Percentiles rank a stretch among this genome's conserved stretches.
These are phyloP conservation scores for Phyllosticta citriasiana DNA, from an alignment of 2,329 filamentous ascomycete genomes.

Conservation along the genomic window DNA sequence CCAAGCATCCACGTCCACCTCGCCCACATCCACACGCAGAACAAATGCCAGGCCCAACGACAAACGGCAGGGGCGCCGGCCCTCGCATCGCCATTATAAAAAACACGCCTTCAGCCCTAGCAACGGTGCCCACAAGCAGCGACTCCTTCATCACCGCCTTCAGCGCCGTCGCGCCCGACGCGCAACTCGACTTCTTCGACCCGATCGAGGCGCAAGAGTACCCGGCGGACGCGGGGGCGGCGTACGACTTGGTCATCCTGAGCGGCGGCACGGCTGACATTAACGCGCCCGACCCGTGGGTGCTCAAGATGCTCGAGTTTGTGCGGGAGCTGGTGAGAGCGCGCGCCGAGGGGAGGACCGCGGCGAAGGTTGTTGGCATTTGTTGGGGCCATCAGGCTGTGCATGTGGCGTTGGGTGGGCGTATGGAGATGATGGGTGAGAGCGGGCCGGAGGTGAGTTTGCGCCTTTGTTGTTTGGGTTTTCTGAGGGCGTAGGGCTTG, in stretches of 20 bases:
- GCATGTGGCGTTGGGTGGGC: slow-evolving; percentile 5
- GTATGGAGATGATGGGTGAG: neutral
- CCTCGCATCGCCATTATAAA: slow-evolving; percentile 2
- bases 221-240: neutral
- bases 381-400: slow-evolving; percentile 10
- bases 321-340: neutral
- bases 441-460: slow-evolving; percentile 5
- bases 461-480: no score
- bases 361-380: slow-evolving; percentile 2
- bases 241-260: slow-evolving; percentile 3
- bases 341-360: neutral
- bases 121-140: neutral
- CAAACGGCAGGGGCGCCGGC: no score
- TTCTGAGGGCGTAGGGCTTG: neutral
- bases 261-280: slow-evolving; percentile 9
- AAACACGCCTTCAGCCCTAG: neutral
- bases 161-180: neutral
- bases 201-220: slow-evolving; percentile 4
- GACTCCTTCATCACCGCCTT: slow-evolving; percentile 1
- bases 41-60: neutral
- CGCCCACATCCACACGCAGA: no score
- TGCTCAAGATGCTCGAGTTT: slow-evolving; percentile 6
- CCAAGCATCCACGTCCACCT: neutral
- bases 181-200: slow-evolving; percentile 7
- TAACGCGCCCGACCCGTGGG: slow-evolving; percentile 7